Evolutionary conservation across 2,329 filamentous ascomycete genomes (phyloP), one percentile per base, ranked within the genome.

Genomic region (Pochonia chlamydosporia): DNA sequence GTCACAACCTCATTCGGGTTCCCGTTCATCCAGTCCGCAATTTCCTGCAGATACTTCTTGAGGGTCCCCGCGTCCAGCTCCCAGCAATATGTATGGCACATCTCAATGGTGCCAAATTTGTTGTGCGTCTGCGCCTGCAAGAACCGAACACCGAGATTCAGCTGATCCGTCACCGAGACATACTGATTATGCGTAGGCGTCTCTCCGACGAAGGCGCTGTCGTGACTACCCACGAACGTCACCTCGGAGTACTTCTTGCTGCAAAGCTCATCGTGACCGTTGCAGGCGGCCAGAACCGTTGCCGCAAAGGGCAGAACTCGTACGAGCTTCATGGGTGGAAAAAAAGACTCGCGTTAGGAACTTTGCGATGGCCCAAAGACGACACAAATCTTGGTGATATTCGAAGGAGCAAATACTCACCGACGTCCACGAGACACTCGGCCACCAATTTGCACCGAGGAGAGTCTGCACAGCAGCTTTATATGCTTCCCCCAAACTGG

Each of bases 51-150:
- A 54, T 78, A 87, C 4, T 62, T 55, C 8, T 70, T 63, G 16
- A 88, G 65, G 0, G 74, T 61, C 1, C 84, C 84, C 9, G 69
- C 79, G 57, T 85, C 76, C 36, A 82, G 70, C 33, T 81, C 65
- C 42, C 69, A 57, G 63, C 84, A 88, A 20, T 70, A 71, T 1
- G 81, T 85, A 59, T 88, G 84, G 62, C 84, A 86, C 60, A 84
- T 68, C 54, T 81, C 67, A 39, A 85, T 71, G 2, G 60, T 62
- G 23, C 72, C 73, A 46, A 71, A 63, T 44, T 72, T 63, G 31
- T 73, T 65, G 56, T 84, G 83, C 3, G 81, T 81, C 62, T 86
- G 82, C 23, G 74, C 79, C 56, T 84, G 78, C 11, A 87, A 64
- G 53, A 82, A 82, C 20, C 84, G 76, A 35, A 87, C 74, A 14